Base-by-base conservation (phyloP, 2,329 filamentous ascomycete genomes). In the Diaporthe caulivora region DNA sequence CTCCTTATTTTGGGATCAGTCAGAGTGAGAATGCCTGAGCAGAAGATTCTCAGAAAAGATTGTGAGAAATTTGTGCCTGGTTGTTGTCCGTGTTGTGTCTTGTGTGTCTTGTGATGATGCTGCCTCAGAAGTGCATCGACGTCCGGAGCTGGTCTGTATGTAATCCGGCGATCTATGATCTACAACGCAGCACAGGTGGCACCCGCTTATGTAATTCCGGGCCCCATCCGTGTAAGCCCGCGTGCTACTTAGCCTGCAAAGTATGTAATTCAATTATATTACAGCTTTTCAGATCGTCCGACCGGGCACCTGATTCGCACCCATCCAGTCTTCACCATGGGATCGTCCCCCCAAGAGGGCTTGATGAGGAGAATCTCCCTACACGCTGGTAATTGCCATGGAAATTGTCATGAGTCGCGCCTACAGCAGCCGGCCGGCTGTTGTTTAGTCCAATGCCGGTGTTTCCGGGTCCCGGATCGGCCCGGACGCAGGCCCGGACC, bases 141-240 rank as follows among this genome's bases (percentile, higher is more conserved):
- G 44, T 31, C 21, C 18, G 15, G 37, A 24, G 55, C 37, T 60
- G 57, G 2, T 18, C 11, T 31, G 40, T 55, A 5, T 34, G 34
- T 54, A 29, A 31, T 31, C 40, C 18, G 24, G 60, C 21, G 11
- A 24, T 40, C 37, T 40, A 2, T 40, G 11, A 40, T 34, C 31
- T 53, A 47, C 58, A 31, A 24, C 24, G 34, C 26, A 10, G 40
- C 13, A 24, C 31, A 67, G 60, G 44, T 51, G 62, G 62, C 31
- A 4, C 47, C 31, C 44, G 62, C 62, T 67, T 67, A 67, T 67
- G 62, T 67, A 67, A 67, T 67, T 44, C 31, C 29, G 26, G 44
- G 60, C 60, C 31, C 9, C 60, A 6, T 31, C n/a, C n/a, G 34
- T 34, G 34, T 5, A 9, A 34, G 34, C 53, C 26, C 8, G 10